These are phyloP conservation scores for Kurtzmaniella fragi DNA, from an alignment of 805 yeast species.

Conservation along the genomic window DNA sequence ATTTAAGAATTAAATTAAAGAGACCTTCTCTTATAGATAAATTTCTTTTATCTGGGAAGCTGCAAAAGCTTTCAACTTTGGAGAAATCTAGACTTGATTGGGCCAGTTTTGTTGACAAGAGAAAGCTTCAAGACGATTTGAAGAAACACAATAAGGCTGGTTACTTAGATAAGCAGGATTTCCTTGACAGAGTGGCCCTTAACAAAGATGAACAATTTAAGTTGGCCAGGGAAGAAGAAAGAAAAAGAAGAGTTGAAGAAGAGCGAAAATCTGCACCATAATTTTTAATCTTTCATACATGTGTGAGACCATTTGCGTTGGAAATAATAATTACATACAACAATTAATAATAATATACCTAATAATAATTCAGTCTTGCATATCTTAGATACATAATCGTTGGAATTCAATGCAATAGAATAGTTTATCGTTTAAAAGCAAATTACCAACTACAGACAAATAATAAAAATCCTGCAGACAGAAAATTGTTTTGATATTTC, in stretches of 20 bases:
- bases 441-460: too few species aligned
- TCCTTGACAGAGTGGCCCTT: conserved; percentile 68
- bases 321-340: too few species aligned
- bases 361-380: too few species aligned
- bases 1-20: conserved; percentile 55
- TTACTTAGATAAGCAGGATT: conserved; percentile 85
- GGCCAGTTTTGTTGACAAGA: conserved; percentile 88
- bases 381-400: too few species aligned
- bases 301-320: too few species aligned
- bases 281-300: too few species aligned
- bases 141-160: conserved; percentile 82
- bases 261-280: neutral
- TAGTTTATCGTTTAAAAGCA: too few species aligned
- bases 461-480: too few species aligned
- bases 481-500: too few species aligned
- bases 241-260: conserved; percentile 7
- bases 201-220: conserved; percentile 49
- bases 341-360: too few species aligned
- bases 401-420: too few species aligned
- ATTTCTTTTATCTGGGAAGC: conserved; percentile 63
- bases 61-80: conserved; percentile 75
- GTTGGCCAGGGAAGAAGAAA: conserved; percentile 35
- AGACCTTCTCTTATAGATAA: conserved; percentile 74
- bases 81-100: conserved; percentile 93
- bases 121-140: conserved; percentile 80